Evolutionary conservation across 805 yeast genomes (phyloP), one percentile per base, ranked within the genome.

Genomic region (Hemisphaericaspora nanyangensis): DNA sequence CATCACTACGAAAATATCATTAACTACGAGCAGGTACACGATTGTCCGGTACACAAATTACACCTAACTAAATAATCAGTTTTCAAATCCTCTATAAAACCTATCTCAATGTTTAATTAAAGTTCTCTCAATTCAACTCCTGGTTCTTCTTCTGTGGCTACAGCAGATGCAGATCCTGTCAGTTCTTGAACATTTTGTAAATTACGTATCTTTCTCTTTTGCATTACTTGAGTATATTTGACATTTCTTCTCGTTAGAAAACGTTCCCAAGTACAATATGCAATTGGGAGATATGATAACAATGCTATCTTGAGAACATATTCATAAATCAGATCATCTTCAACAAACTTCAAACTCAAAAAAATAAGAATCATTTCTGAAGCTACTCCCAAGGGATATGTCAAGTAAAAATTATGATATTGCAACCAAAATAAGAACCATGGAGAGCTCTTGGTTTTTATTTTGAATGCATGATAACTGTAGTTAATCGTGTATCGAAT

Each of bases 331-430:
- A 49, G 49, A 13, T 44, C 42, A 12, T 56, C 57, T 7, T 49
- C 38, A 7, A 54, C 65, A 38, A 63, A 61, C 4, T 52, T 59
- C 32, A 69, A 52, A 39, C 69, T 57, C 38, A 69, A 55, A 39
- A 69, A 65, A 15, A 57, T 44, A 24, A 63, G 46, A 3, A 58
- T 44, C 59, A 67, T 55, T 43, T 69, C 74, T 7, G 68, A 55
- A 4, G 51, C 41, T 4, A 61, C 28, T 0, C 64, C 46, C 5
- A 61, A 5, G 4, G 73, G 72, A 35, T 61, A 60, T 1, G 67
- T 59, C 7, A 67, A 10, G 49, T 54, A 64, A 44, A 54, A 60
- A 36, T 59, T 56, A 38, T 56, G 55, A 44, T 59, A 64, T 37
- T 68, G 61, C 34, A 66, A 52, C 63, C 67, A 59, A 39, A 63